Percentiles rank a stretch among this genome's conserved stretches.
Conservation (phyloP, 352 stramenopile species). For the Saprolegnia parasitica region DNA sequence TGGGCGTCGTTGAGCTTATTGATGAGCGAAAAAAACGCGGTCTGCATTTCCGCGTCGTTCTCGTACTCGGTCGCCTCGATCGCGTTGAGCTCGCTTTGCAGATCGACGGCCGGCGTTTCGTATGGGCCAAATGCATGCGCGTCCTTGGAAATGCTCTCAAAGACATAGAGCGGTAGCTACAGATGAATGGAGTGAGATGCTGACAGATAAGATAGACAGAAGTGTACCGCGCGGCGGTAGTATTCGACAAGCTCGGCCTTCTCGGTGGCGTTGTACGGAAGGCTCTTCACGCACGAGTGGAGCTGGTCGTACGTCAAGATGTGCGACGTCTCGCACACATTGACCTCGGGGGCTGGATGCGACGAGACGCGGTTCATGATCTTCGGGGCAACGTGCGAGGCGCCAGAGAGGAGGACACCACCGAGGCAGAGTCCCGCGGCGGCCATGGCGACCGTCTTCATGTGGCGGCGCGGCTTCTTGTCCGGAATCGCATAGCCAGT, state of each 20-base stretch:
- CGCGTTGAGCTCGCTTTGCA: not conserved
- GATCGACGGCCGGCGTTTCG: conserved; percentile 10
- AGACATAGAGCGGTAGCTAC: conserved; percentile 24
- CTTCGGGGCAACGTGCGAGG: too few species aligned
- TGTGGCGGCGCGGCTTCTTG: too few species aligned
- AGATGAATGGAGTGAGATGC: not conserved
- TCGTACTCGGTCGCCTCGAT: conserved; percentile 14
- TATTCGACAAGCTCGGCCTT: conserved; percentile 13
- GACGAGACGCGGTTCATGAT: too few species aligned
- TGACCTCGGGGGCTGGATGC: not conserved
- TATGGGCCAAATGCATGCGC: conserved; percentile 20
- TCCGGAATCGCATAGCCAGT: too few species aligned
- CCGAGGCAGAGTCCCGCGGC: too few species aligned
- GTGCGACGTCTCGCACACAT: conserved; percentile 17
- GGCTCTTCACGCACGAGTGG: conserved; percentile 2
- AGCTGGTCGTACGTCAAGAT: conserved; percentile 21
- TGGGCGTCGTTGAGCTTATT: conserved; percentile 24
- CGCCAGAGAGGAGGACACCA: too few species aligned
- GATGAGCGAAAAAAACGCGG: conserved; percentile 16
- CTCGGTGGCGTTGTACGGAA: conserved; percentile 28
- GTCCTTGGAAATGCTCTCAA: conserved; percentile 8
- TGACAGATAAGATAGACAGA: too few species aligned
- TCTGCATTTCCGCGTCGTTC: conserved; percentile 15
- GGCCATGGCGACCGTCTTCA: too few species aligned
- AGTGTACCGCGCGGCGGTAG: conserved; percentile 3